These are phyloP conservation scores for Nemania sp. DNA, from an alignment of 2,329 filamentous ascomycete genomes.

Conservation along the genomic window DNA sequence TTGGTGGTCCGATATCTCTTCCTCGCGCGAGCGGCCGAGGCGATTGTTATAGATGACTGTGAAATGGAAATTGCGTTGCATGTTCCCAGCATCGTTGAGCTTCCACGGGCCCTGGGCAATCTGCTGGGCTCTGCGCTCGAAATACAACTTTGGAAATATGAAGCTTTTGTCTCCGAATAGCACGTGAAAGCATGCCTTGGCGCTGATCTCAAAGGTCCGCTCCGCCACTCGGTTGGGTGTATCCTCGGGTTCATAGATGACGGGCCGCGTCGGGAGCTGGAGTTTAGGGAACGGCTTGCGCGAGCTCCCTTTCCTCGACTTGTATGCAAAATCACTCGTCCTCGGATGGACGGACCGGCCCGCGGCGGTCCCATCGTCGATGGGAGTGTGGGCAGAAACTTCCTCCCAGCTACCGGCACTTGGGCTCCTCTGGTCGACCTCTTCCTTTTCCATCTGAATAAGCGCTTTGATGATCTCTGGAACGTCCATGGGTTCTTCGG, in stretches of 20 bases:
- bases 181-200: slow-evolving; percentile 94
- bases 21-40: slow-evolving; percentile 63
- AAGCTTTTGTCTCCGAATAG: slow-evolving; percentile 96
- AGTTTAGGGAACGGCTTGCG: slow-evolving; percentile 66
- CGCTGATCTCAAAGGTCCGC: slow-evolving; percentile 84
- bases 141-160: slow-evolving; percentile 88
- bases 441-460: slow-evolving; percentile 72
- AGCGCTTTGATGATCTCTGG: slow-evolving; percentile 73
- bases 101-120: slow-evolving; percentile 89
- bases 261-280: slow-evolving; percentile 78
- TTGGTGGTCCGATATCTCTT: slow-evolving; percentile 78
- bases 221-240: slow-evolving; percentile 78
- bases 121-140: slow-evolving; percentile 76
- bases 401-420: slow-evolving; percentile 94
- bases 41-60: slow-evolving; percentile 70
- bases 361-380: slow-evolving; percentile 59
- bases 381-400: slow-evolving; percentile 62
- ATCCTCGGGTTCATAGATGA: slow-evolving; percentile 81
- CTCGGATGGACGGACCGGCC: slow-evolving; percentile 47
- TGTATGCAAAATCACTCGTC: slow-evolving; percentile 43
- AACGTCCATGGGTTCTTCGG: slow-evolving; percentile 69
- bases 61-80: slow-evolving; percentile 81
- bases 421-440: slow-evolving; percentile 64
- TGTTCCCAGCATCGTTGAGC: slow-evolving; percentile 68
- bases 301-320: slow-evolving; percentile 42